Base-by-base conservation (phyloP, 75 land plant genomes). In the Sequoiadendron giganteum region DNA sequence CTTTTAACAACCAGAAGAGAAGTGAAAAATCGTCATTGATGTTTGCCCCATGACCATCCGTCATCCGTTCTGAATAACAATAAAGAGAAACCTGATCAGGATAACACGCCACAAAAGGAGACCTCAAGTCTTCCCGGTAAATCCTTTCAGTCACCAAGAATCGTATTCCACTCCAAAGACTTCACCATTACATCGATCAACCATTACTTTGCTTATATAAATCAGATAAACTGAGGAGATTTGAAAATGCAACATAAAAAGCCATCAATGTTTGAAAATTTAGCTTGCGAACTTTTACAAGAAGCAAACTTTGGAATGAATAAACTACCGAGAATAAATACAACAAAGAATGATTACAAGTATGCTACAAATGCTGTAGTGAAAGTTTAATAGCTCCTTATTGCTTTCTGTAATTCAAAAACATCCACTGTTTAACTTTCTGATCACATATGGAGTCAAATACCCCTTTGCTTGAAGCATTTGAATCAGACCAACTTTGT, bases 371-470 rank as follows among this genome's bases (percentile, higher is more conserved):
- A 11, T 5, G 38, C 77, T 75, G 38, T 75, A 32, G 38, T 75
- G 47, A 13, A 82, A 47, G 48, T 82, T 21, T 82, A 82, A 47
- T 7, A 42, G 84, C 48, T 82, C 84, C 52, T 82, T 82, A 10
- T 49, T 45, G 84, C 49, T 45, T 28, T n/a, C 52, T 5, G 52
- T 11, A 82, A 45, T 82, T 45, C 84, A 47, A 47, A 75, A 82
- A 42, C 47, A 21, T 36, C 84, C 47, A 45, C 25, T 28, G 39
- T n/a, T 82, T 49, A 47, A 82, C 48, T 25, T 82, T 82, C 28
- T 82, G n/a, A 82, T 45, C 84, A 47, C 43, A 82, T 82, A 21
- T 82, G 84, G 49, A 47, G 52, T 25, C n/a, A 82, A 82, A 82
- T 3, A 54, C 84, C 47, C 49, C 14, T 45, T 13, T 30, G 38